Base-by-base conservation (phyloP, 2,329 filamentous ascomycete species). In the Monosporascus sp. region DNA sequence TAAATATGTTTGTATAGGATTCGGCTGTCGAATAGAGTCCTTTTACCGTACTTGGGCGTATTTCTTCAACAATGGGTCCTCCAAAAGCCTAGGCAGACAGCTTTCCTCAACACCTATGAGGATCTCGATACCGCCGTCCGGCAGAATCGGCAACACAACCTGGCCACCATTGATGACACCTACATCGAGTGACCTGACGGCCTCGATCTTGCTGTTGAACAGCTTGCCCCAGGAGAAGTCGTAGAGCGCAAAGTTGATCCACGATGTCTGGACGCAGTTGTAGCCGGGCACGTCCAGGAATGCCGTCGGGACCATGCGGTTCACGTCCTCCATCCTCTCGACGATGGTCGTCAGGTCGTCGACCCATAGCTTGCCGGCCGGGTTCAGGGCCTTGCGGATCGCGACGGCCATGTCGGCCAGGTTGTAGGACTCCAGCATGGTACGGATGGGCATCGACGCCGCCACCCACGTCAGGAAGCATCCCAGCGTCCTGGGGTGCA, bases 401-500 rank as follows among this genome's bases (percentile, higher is more conserved):
- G 60, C 52, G 19, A 66, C 50, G 1, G 72, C 71, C 16, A 71
- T 57, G 47, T 70, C 66, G 3, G 68, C 69, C 7, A 74, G 52
- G 50, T 52, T 66, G 9, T 59, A 48, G 3, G 55, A 52, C 16
- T 50, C 47, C 37, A 71, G 60, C 52, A 72, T 69, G 52, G 65
- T 61, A 24, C 69, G 62, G 43, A 67, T 59, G 7, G 59, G 52
- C 46, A 68, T 54, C 27, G 56, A 52, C 19, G 67, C 62, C 7
- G 63, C 63, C 2, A 71, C 62, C 54, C 69, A 73, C 43, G 69
- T 71, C 11, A 74, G 62, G 52, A 72, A 73, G 51, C 71, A 72
- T 7, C 72, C 72, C 24, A 73, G 60, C 0, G 70, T 71, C 2
- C 64, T 60, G 2, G 67, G 65, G 49, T 73, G 67, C 3, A 74